Conservation (phyloP, 2,329 filamentous ascomycete genomes). For the Ceratocystis destructans region DNA sequence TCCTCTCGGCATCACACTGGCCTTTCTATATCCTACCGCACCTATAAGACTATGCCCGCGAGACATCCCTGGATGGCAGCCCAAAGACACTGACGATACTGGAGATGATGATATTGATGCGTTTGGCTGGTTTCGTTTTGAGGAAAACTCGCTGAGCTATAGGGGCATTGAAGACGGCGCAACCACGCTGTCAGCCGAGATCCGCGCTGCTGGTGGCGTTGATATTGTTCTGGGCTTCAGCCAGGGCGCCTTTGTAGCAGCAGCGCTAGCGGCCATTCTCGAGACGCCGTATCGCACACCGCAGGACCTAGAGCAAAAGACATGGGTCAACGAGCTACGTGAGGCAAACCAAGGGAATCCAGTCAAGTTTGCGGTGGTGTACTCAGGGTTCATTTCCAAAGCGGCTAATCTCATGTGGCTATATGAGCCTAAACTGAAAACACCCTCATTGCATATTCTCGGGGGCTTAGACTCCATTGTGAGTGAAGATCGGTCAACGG, state of each 20-base stretch:
- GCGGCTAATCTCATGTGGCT: slow-evolving; percentile 45
- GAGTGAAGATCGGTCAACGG: slow-evolving; percentile 57
- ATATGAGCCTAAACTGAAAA: slow-evolving; percentile 61
- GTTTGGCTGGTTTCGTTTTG: slow-evolving; percentile 71
- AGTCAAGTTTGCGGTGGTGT: slow-evolving; percentile 60
- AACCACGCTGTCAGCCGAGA: slow-evolving; percentile 43
- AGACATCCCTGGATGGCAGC: slow-evolving; percentile 57
- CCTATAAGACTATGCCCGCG: slow-evolving; percentile 48
- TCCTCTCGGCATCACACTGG: slow-evolving; percentile 39
- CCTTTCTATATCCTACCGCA: slow-evolving; percentile 54
- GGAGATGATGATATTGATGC: slow-evolving; percentile 39
- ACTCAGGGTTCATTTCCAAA: slow-evolving; percentile 61
- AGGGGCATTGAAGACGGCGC: slow-evolving; percentile 57
- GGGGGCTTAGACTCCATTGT: slow-evolving; percentile 81
- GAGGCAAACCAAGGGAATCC: slow-evolving; percentile 34
- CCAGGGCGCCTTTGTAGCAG: slow-evolving; percentile 62
- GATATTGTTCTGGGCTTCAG: slow-evolving; percentile 73
- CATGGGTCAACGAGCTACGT: slow-evolving; percentile 35
- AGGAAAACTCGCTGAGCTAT: slow-evolving; percentile 52
- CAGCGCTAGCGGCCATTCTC: slow-evolving; percentile 57
- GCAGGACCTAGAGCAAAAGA: slow-evolving; percentile 23
- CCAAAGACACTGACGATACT: slow-evolving; percentile 30
- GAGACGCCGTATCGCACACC: slow-evolving; percentile 36
- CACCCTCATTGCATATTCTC: slow-evolving; percentile 68
- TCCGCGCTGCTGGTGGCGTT: slow-evolving; percentile 51